Evolutionary conservation across 148 eudicot species (phyloP).

Genomic region (Rhododendron williamsianum): DNA sequence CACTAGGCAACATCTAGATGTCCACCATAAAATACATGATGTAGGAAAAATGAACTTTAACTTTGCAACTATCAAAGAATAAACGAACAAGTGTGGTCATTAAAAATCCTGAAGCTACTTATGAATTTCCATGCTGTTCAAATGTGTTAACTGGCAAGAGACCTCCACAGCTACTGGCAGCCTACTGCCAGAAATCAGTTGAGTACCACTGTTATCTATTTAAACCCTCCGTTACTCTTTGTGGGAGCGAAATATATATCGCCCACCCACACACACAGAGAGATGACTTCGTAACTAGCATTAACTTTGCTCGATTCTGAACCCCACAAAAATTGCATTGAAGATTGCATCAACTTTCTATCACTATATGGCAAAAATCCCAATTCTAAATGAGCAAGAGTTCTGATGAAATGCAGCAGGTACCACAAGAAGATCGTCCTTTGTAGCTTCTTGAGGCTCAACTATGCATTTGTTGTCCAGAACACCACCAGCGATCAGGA

Average conservation of each 20-base stretch:
- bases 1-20: not conserved
- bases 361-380: not conserved
- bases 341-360: not conserved
- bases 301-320: not conserved
- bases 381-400: not conserved
- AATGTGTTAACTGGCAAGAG: not conserved
- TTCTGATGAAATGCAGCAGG: conserved; percentile 1
- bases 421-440: conserved; percentile 94
- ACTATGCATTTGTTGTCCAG: conserved; percentile 53
- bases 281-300: not conserved
- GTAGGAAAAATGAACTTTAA: not conserved
- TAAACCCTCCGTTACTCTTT: not conserved
- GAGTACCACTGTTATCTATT: not conserved
- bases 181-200: not conserved
- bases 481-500: conserved; percentile 55
- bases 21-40: not conserved
- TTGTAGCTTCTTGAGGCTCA: conserved; percentile 88
- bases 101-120: conserved; percentile 3
- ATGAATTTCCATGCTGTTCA: not conserved
- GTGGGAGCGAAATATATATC: too few species aligned
- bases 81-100: not conserved
- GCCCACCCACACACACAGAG: not conserved
- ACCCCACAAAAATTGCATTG: not conserved
- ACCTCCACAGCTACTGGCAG: not conserved
- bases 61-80: not conserved